phyloP scores from a whole-genome alignment of 768 basidiomycete genomes.

The Cystofilobasidium ferigula region DNA sequence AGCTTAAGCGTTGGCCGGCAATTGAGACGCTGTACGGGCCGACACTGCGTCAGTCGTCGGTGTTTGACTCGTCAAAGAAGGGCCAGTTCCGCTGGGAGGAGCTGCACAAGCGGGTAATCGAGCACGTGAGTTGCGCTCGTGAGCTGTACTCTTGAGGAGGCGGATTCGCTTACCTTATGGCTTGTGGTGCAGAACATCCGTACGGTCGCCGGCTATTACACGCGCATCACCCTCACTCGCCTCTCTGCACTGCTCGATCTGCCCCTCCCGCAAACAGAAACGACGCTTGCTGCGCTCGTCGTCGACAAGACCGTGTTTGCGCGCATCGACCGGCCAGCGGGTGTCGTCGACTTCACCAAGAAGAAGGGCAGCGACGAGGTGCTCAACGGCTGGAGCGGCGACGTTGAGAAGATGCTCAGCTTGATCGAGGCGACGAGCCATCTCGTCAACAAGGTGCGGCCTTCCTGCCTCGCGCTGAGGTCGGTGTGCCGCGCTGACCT shows the following conservation, averaged over 20 bases:
- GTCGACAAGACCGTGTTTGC: slow-evolving; percentile 89
- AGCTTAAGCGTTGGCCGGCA: slow-evolving; percentile 78
- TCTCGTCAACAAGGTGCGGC: slow-evolving; percentile 41
- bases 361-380: slow-evolving; percentile 79
- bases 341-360: slow-evolving; percentile 74
- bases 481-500: background rate
- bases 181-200: slow-evolving; percentile 69
- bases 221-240: slow-evolving; percentile 71
- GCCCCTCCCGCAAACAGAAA: slow-evolving; percentile 66
- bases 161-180: background rate
- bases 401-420: slow-evolving; percentile 73
- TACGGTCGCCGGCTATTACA: slow-evolving; percentile 87
- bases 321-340: slow-evolving; percentile 79
- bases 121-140: slow-evolving; percentile 79
- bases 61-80: slow-evolving; percentile 49
- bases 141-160: too few relatives aligned
- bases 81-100: slow-evolving; percentile 77
- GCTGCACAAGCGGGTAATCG: slow-evolving; percentile 86
- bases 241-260: slow-evolving; percentile 81
- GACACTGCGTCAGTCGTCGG: slow-evolving; percentile 63
- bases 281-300: slow-evolving; percentile 76
- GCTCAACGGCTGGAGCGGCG: slow-evolving; percentile 96
- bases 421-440: slow-evolving; percentile 92
- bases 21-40: slow-evolving; percentile 79
- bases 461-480: background rate